Conservation (phyloP, 2,329 filamentous ascomycete species). For the Colletotrichum musae region DNA sequence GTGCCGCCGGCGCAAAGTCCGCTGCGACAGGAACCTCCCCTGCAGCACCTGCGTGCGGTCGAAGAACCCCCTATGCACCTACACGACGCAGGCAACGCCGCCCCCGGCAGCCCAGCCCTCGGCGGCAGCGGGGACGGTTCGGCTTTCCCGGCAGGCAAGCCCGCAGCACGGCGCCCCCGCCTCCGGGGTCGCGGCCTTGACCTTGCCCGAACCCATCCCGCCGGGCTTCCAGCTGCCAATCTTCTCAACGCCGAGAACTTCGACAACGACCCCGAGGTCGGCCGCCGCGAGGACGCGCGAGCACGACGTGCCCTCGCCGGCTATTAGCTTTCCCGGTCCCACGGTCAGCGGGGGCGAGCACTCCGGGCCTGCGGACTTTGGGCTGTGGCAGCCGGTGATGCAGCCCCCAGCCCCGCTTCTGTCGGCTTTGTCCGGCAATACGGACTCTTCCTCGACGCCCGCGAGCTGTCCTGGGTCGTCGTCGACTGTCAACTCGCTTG, state of each 20-base stretch:
- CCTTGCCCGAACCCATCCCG: conserved; percentile 21
- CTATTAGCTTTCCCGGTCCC: not conserved
- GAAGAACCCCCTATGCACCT: conserved; percentile 68
- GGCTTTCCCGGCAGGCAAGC: not conserved
- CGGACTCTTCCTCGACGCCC: conserved; percentile 41
- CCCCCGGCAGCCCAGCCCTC: conserved; percentile 43
- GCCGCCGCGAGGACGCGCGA: not conserved
- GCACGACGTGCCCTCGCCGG: not conserved
- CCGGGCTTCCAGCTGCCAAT: conserved; percentile 23
- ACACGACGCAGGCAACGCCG: conserved; percentile 54
- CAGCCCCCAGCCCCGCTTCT: not conserved
- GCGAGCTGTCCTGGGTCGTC: conserved; percentile 38
- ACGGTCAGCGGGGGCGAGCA: conserved; percentile 11
- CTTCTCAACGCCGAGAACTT: not conserved
- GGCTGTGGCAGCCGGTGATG: conserved; percentile 16
- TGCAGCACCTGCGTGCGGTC: conserved; percentile 73
- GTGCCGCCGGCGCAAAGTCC: conserved; percentile 73
- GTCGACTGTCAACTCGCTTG: conserved; percentile 49
- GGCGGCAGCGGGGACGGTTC: not conserved
- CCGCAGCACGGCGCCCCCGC: not conserved
- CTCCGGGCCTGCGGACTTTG: conserved; percentile 12
- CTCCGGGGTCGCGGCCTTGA: not conserved
- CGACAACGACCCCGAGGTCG: not conserved
- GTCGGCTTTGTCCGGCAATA: not conserved
- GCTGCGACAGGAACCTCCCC: conserved; percentile 71